Conservation (phyloP, 768 basidiomycete species). For the Serendipita sp. region DNA sequence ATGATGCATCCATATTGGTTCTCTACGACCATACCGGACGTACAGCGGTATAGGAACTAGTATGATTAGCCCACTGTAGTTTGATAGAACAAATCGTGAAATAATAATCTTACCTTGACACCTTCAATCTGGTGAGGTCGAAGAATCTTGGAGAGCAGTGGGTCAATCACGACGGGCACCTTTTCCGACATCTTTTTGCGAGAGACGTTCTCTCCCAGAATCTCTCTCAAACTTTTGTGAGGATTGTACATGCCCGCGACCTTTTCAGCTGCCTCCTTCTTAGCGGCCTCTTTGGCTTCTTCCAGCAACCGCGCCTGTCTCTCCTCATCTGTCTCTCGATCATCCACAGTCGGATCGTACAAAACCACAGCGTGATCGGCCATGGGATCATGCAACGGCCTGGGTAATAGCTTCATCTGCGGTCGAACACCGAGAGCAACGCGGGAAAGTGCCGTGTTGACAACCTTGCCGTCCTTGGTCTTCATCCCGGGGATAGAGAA, state of each 20-base stretch:
- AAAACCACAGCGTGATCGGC: conserved; percentile 93
- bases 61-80: neutral
- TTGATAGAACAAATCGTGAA: conserved; percentile 2
- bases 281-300: conserved; percentile 47
- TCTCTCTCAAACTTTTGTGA: conserved; percentile 74
- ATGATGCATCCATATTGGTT: conserved; percentile 85
- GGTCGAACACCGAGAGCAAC: conserved; percentile 75
- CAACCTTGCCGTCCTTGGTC: conserved; percentile 47
- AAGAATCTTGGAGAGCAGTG: conserved; percentile 67
- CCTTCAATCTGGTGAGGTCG: conserved; percentile 97
- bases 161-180: conserved; percentile 95
- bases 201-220: conserved; percentile 56
- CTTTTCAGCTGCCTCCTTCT: conserved; percentile 51
- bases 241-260: conserved; percentile 67
- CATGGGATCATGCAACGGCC: conserved; percentile 96
- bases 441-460: conserved; percentile 43
- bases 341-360: conserved; percentile 92
- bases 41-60: conserved; percentile 89
- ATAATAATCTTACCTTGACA: conserved; percentile 55
- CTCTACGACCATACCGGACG: conserved; percentile 82
- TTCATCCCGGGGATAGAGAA: conserved; percentile 79
- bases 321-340: conserved; percentile 80
- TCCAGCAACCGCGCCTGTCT: conserved; percentile 55
- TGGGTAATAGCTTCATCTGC: conserved; percentile 61
- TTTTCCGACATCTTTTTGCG: conserved; percentile 54